Base-by-base conservation (phyloP, 345 rosid genomes). In the Anastatica hierochuntica region DNA sequence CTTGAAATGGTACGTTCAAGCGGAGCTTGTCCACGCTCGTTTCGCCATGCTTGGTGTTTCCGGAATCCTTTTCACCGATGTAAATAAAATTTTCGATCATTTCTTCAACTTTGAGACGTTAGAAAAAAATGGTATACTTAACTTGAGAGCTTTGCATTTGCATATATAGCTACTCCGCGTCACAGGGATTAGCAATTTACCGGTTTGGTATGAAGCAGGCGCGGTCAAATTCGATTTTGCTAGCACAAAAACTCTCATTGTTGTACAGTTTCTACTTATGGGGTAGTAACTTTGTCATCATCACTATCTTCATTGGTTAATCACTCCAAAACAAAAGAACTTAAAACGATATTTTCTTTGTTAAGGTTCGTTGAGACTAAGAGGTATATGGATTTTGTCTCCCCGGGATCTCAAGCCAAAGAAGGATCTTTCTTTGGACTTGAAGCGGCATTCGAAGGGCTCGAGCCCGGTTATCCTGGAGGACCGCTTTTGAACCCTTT, bases 1-100 rank as follows among this genome's bases (percentile, higher is more conserved):
- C 83, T 82, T 87, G 75, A 87, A 73, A 62, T 90, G 95, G 98
- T 90, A 81, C 38, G 98, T 87, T 56, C 95, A 90, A 74, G 98
- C 98, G 21, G 95, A 90, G 73, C 69, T 87, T 61, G 94, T 87
- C 41, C 98, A 83, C 57, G 54, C 88, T 46, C 95, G 98, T 63
- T 90, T 90, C 62, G 96, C 98, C 2, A 87, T 82, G 98, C 79
- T 78, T 7, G 98, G 96, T 41, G 84, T 84, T 62, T 95, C 94
- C 2, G 96, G 96, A 43, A 90, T 90, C 72, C 84, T 90, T 18
- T 81, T 84, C 62, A 90, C 98, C 1, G 98, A 90, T 56, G 96
- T 78, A 57, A 71, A n/a, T 26, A 2, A 7, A 3, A 3, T 24
- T 24, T 24, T 3, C 27, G 3, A 8, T 4, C 14, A 12, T 36